Conservation (phyloP, 805 yeast species). For the Blastobotrys muscicola region DNA sequence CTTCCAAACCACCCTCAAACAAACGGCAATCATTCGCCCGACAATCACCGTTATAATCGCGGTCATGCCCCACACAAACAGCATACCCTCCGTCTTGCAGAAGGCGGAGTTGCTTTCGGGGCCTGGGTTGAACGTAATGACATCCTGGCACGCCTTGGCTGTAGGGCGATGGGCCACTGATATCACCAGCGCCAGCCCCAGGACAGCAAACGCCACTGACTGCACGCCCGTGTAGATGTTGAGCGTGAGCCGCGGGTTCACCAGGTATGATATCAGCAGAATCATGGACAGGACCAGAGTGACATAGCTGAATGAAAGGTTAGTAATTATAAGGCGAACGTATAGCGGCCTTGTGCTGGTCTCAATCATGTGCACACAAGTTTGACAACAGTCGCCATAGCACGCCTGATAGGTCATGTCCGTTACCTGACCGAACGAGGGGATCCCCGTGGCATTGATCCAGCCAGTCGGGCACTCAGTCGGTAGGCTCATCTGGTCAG, state of each 20-base stretch:
- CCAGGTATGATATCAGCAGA: conserved; percentile 2
- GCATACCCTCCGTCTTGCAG: conserved; percentile 6
- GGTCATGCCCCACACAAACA: conserved; percentile 3
- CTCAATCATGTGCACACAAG: no score
- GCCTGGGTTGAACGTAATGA: no score
- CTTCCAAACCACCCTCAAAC: neutral
- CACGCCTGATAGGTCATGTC: no score
- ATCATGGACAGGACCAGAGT: neutral
- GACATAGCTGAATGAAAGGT: neutral
- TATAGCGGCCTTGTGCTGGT: neutral
- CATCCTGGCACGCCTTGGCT: conserved; percentile 1
- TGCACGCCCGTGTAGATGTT: conserved; percentile 6
- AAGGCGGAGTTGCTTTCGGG: neutral
- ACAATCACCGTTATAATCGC: neutral
- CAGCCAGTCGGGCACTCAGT: no score
- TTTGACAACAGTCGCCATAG: no score
- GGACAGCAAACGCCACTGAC: conserved; percentile 2
- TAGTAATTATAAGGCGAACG: no score
- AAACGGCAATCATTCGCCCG: neutral
- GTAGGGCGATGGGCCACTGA: neutral
- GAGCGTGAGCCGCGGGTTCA: conserved; percentile 3
- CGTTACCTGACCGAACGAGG: no score
- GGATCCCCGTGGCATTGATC: no score
- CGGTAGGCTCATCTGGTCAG: no score
- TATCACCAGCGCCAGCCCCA: conserved; percentile 1